Evolutionary conservation across 768 basidiomycete species (phyloP).

Genomic region (Mycena pura): DNA sequence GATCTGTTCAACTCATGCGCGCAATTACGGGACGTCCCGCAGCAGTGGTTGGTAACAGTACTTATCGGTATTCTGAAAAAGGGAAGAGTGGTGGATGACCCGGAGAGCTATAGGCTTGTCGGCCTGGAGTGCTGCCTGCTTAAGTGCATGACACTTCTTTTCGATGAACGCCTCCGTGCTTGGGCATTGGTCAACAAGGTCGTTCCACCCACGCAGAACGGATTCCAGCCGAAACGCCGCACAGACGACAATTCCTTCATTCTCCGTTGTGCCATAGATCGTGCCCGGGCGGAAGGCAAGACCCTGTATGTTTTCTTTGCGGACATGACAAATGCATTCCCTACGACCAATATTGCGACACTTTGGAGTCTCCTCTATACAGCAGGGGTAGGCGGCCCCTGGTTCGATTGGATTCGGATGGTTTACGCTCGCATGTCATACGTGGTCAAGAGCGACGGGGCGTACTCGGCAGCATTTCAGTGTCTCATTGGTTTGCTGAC

Average conservation of each 20-base stretch:
- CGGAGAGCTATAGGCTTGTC: slow-evolving; percentile 25
- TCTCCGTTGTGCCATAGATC: slow-evolving; percentile 27
- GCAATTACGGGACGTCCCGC: neutral
- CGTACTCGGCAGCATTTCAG: neutral
- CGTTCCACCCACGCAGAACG: slow-evolving; percentile 38
- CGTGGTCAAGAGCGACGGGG: neutral
- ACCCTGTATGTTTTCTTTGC: slow-evolving; percentile 31
- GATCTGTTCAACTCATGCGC: neutral
- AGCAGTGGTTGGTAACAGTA: neutral
- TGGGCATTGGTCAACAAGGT: slow-evolving; percentile 22
- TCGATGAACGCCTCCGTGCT: slow-evolving; percentile 21
- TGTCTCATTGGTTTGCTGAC: no score
- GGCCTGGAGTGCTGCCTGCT: slow-evolving; percentile 29
- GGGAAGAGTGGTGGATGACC: slow-evolving; percentile 15
- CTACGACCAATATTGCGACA: slow-evolving; percentile 24
- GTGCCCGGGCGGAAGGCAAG: slow-evolving; percentile 17
- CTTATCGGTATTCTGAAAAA: slow-evolving; percentile 12
- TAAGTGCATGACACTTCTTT: slow-evolving; percentile 30
- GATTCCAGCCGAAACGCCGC: slow-evolving; percentile 32
- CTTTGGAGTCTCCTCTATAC: slow-evolving; percentile 34
- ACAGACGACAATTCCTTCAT: slow-evolving; percentile 38
- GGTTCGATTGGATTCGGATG: neutral
- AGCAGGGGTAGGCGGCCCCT: neutral
- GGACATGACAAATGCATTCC: slow-evolving; percentile 42
- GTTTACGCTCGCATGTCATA: neutral